phyloP scores from a whole-genome alignment of 345 rosid species.

The Euphorbia pulcherrima region DNA sequence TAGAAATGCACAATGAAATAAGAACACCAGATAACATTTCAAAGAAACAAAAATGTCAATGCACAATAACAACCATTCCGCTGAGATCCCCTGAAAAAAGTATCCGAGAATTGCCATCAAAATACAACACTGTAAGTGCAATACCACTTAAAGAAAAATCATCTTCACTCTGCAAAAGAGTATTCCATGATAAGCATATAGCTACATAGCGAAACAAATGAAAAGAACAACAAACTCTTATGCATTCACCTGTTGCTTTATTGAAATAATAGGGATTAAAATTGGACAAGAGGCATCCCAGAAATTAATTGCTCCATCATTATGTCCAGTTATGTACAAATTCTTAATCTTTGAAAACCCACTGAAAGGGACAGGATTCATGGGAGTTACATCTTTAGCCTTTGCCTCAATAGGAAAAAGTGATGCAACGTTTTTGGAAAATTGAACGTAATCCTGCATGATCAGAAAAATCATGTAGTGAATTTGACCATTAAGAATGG shows the following conservation, averaged over 20 bases:
- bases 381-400: slow-evolving; percentile 46
- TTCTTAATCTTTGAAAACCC: slow-evolving; percentile 74
- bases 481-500: not conserved
- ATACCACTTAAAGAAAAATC: slow-evolving; percentile 56
- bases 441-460: slow-evolving; percentile 54
- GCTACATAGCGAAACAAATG: not conserved
- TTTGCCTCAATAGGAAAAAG: slow-evolving; percentile 53
- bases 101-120: slow-evolving; percentile 46
- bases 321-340: slow-evolving; percentile 77
- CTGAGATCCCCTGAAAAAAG: slow-evolving; percentile 78
- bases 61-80: slow-evolving; percentile 85
- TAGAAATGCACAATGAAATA: not conserved
- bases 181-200: not conserved
- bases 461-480: slow-evolving; percentile 14
- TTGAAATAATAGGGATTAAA: slow-evolving; percentile 49
- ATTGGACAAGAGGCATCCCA: slow-evolving; percentile 82
- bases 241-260: slow-evolving; percentile 72
- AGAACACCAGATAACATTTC: slow-evolving; percentile 6
- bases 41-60: not conserved
- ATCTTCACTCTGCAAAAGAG: slow-evolving; percentile 59
- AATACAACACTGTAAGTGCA: slow-evolving; percentile 59
- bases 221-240: not conserved
- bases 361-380: slow-evolving; percentile 38
- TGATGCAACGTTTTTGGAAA: slow-evolving; percentile 49
- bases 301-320: slow-evolving; percentile 71